Conservation (phyloP, 306 rosid species). For the Cyamopsis tetragonoloba region DNA sequence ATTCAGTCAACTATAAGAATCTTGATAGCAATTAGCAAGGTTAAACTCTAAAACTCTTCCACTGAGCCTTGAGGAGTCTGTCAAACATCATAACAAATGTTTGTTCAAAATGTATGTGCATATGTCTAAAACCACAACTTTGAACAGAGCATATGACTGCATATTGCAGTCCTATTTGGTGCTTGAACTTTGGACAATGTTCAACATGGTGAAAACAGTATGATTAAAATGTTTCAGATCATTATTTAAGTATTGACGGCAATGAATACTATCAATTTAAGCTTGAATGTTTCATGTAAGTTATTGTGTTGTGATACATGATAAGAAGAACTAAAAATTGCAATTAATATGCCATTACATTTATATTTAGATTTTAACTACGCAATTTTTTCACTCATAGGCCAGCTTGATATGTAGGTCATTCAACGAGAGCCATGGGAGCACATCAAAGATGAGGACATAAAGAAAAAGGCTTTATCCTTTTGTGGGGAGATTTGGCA, state of each 20-base stretch:
- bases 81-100: background rate
- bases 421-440: conserved; percentile 99
- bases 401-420: conserved; percentile 53
- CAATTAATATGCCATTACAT: conserved; percentile 1
- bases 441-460: conserved; percentile 89
- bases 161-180: background rate
- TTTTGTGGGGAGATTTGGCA: conserved; percentile 97
- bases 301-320: background rate
- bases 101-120: background rate
- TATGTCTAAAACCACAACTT: background rate
- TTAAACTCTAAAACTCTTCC: background rate
- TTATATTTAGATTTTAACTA: background rate
- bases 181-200: background rate
- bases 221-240: background rate
- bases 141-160: background rate
- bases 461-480: conserved; percentile 62
- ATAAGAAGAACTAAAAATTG: background rate
- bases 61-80: background rate
- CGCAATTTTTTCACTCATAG: conserved; percentile 21
- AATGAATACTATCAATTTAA: conserved; percentile 1
- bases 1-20: background rate
- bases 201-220: conserved; percentile 13
- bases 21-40: background rate
- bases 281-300: background rate
- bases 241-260: background rate